These are phyloP conservation scores for Mrakia hoshinonis DNA, from an alignment of 768 basidiomycete species.

Conservation along the genomic window DNA sequence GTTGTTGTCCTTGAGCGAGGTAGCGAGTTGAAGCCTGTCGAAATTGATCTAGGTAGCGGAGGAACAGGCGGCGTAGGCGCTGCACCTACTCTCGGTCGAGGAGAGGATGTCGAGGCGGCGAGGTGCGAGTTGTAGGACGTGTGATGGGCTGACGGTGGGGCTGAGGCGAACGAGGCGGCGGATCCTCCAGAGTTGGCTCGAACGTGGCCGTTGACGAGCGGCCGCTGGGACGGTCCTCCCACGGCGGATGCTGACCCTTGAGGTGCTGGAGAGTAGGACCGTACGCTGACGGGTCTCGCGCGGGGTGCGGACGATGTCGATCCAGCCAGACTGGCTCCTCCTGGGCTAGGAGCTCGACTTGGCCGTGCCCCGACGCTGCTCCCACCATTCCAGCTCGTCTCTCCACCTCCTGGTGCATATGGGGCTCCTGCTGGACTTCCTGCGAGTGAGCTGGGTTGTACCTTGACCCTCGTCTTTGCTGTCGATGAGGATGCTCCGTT, in stretches of 20 bases:
- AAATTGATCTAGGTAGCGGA: background rate
- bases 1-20: background rate
- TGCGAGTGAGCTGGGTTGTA: background rate
- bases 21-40: background rate
- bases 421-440: background rate
- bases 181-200: background rate
- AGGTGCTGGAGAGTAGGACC: background rate
- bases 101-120: background rate
- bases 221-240: background rate
- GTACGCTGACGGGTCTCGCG: background rate
- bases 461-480: constrained; percentile 10
- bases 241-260: background rate
- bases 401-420: background rate
- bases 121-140: background rate
- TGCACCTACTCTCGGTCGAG: background rate
- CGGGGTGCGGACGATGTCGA: background rate
- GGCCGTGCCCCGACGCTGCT: background rate
- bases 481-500: constrained; percentile 1
- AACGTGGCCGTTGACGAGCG: background rate
- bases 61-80: background rate
- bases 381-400: constrained; percentile 9
- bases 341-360: background rate
- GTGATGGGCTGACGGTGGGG: background rate
- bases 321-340: background rate
- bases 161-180: background rate